Percentiles rank a stretch among this genome's conserved stretches.
phyloP scores from a whole-genome alignment of 495 filamentous ascomycete genomes.

The Penicillium tannophilum region DNA sequence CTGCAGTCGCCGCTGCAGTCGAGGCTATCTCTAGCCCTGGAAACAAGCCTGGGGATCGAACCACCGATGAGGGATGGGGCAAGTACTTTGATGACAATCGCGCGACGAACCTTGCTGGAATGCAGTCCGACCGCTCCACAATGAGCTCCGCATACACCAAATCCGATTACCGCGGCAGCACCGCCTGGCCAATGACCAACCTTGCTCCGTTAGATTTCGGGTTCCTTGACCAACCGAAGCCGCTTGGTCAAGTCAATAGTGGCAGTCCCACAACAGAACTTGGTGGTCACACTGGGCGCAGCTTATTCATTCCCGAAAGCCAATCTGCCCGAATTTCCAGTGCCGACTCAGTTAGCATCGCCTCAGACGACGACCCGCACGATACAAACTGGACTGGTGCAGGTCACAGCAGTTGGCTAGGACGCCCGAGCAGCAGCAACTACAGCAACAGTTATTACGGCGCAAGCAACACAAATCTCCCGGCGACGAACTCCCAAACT shows the following conservation, averaged over 20 bases:
- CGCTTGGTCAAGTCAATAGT: constrained; percentile 58
- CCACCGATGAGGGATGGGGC: constrained; percentile 60
- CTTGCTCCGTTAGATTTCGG: constrained; percentile 39
- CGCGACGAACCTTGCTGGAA: constrained; percentile 41
- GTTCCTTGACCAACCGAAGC: constrained; percentile 43
- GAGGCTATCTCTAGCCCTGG: constrained; percentile 8
- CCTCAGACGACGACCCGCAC: constrained; percentile 55
- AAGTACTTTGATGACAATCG: constrained; percentile 60
- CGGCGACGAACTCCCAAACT: constrained; percentile 20
- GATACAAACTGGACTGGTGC: constrained; percentile 52
- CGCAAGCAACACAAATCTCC: constrained; percentile 37
- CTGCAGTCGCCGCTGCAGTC: constrained; percentile 20
- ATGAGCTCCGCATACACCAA: constrained; percentile 33
- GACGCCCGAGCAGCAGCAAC: constrained; percentile 58
- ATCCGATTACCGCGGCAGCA: constrained; percentile 42
- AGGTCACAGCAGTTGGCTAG: constrained; percentile 45
- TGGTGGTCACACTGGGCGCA: constrained; percentile 37
- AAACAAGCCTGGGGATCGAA: constrained; percentile 46
- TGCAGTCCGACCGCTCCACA: constrained; percentile 31
- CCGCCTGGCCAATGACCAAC: constrained; percentile 42
- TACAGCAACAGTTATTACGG: constrained; percentile 60
- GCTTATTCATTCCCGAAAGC: constrained; percentile 53
- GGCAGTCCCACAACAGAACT: constrained; percentile 69
- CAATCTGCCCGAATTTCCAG: constrained; percentile 66
- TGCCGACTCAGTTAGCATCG: constrained; percentile 56